Conservation (phyloP, 345 rosid species). For the Euphorbia tirucalli region DNA sequence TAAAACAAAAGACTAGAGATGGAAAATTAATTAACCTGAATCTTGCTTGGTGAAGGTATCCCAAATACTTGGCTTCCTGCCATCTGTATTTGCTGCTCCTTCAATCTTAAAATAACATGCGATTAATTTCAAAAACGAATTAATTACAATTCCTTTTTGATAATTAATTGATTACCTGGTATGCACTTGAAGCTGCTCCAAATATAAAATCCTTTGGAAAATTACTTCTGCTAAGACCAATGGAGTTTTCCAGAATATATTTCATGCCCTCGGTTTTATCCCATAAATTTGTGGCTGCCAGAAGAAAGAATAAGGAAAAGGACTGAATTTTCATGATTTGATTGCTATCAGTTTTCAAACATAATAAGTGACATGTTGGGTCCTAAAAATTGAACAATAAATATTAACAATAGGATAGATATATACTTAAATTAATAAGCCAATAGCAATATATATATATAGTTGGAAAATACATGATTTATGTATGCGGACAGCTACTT, state of each 20-base stretch:
- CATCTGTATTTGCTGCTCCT: conserved; percentile 20
- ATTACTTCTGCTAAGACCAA: not conserved
- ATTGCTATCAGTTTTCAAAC: not conserved
- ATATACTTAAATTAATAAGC: too few relatives aligned
- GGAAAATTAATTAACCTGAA: conserved; percentile 5
- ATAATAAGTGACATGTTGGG: too few relatives aligned
- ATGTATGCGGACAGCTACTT: too few relatives aligned
- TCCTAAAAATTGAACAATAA: too few relatives aligned
- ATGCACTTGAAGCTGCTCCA: conserved; percentile 23
- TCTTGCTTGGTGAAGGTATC: conserved; percentile 11
- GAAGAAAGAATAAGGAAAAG: not conserved
- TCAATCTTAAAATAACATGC: not conserved
- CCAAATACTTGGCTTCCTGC: conserved; percentile 22
- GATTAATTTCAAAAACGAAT: not conserved
- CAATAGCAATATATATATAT: too few relatives aligned
- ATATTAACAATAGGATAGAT: too few relatives aligned
- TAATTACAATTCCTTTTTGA: not conserved
- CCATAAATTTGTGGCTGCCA: not conserved
- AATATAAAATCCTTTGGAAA: conserved; percentile 16
- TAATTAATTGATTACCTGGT: conserved; percentile 19
- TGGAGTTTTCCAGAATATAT: not conserved
- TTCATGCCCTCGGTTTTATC: not conserved
- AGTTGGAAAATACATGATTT: too few relatives aligned
- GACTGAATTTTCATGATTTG: not conserved
- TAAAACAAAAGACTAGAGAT: not conserved